phyloP scores from a whole-genome alignment of 2,329 filamentous ascomycete species.

The Fusarium nanum region DNA sequence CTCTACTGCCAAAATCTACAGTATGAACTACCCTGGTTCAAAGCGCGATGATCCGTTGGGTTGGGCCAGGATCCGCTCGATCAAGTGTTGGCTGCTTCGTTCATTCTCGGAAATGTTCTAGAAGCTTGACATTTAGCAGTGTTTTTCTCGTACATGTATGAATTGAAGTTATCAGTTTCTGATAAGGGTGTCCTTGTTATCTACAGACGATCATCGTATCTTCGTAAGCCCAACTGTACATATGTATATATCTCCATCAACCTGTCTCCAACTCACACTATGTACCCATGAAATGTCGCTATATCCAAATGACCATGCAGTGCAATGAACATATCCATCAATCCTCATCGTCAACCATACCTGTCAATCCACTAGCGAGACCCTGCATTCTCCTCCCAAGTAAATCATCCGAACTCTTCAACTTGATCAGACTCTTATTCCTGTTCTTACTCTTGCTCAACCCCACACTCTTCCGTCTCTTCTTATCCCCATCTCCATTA shows the following conservation, averaged over 20 bases:
- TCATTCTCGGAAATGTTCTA: conserved; percentile 33
- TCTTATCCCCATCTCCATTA: conserved; percentile 43
- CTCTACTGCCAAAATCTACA: background rate
- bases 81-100: conserved; percentile 23
- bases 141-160: background rate
- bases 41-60: conserved; percentile 24
- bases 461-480: conserved; percentile 45
- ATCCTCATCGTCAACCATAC: conserved; percentile 59
- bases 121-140: conserved; percentile 15
- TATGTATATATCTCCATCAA: conserved; percentile 22
- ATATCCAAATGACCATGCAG: background rate
- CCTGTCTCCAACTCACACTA: background rate
- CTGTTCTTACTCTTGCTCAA: conserved; percentile 55
- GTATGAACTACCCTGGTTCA: background rate
- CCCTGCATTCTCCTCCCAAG: conserved; percentile 69
- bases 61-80: conserved; percentile 28
- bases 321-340: conserved; percentile 25
- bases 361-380: conserved; percentile 65
- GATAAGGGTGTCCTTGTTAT: conserved; percentile 38
- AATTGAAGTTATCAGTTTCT: conserved; percentile 1
- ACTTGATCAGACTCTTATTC: conserved; percentile 62
- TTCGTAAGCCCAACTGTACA: conserved; percentile 20
- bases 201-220: conserved; percentile 29
- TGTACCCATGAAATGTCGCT: conserved; percentile 34
- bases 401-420: conserved; percentile 69